Percentiles rank a stretch among this genome's conserved stretches.
These are phyloP conservation scores for Pseudoperonospora humuli DNA, from an alignment of 352 stramenopile species.

Conservation along the genomic window DNA sequence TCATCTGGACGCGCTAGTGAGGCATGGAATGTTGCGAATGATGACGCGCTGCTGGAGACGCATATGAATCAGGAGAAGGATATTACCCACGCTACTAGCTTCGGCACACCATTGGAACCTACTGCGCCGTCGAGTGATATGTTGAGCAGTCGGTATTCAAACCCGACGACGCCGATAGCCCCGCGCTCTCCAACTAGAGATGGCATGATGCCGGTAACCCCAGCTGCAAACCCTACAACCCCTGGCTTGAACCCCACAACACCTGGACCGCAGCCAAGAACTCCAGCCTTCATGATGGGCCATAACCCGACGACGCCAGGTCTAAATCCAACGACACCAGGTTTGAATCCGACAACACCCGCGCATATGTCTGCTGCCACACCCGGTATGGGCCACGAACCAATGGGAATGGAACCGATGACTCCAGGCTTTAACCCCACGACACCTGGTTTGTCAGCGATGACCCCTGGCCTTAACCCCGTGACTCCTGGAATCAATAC, in stretches of 20 bases:
- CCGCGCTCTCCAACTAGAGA: constrained; percentile 62
- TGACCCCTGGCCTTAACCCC: constrained; percentile 75
- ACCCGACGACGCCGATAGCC: constrained; percentile 42
- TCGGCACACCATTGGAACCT: constrained; percentile 74
- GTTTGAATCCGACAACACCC: constrained; percentile 66
- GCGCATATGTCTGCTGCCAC: constrained; percentile 64
- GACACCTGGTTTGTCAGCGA: constrained; percentile 65
- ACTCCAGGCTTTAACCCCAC: constrained; percentile 85
- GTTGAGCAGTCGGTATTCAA: constrained; percentile 41
- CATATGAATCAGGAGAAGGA: constrained; percentile 88
- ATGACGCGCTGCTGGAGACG: constrained; percentile 77
- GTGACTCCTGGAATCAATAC: constrained; percentile 78
- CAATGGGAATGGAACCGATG: constrained; percentile 79
- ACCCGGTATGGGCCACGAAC: constrained; percentile 56
- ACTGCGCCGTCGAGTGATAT: constrained; percentile 62
- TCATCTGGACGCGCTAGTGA: constrained; percentile 53
- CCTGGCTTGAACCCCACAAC: constrained; percentile 79
- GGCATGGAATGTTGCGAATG: constrained; percentile 83
- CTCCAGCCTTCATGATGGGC: constrained; percentile 69
- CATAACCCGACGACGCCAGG: constrained; percentile 76
- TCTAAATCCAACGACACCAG: constrained; percentile 72
- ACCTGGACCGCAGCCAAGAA: constrained; percentile 63
- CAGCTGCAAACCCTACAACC: constrained; percentile 62
- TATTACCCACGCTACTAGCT: constrained; percentile 83
- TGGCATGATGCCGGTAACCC: constrained; percentile 55